These are phyloP conservation scores for Asterionellopsis glacialis DNA, from an alignment of 108 stramenopile species.

Conservation along the genomic window DNA sequence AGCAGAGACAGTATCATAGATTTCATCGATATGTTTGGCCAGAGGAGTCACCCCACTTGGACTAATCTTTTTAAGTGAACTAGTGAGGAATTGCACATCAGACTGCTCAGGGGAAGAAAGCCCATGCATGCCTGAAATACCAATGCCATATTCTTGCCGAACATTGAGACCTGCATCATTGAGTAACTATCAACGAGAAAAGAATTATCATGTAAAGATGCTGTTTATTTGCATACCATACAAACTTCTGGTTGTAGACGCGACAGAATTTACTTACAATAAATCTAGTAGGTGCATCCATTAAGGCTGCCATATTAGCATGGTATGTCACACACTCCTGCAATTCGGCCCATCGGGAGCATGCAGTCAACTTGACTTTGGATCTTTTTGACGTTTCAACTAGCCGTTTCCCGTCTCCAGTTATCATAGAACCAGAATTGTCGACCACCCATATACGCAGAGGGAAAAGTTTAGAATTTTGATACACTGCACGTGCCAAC, in stretches of 20 bases:
- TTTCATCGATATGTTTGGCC: constrained; percentile 42
- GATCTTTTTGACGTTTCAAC: constrained; percentile 2
- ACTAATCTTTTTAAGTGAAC: constrained; percentile 19
- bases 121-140: constrained; percentile 29
- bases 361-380: constrained; percentile 4
- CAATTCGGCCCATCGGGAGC: constrained; percentile 77
- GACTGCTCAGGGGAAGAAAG: constrained; percentile 12
- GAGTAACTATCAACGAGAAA: constrained; percentile 44
- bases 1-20: constrained; percentile 28
- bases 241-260: constrained; percentile 12
- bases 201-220: constrained; percentile 37
- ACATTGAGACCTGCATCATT: constrained; percentile 36
- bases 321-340: constrained; percentile 59
- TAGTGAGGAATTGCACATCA: constrained; percentile 28
- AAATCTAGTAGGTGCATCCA: constrained; percentile 66
- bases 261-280: constrained; percentile 11
- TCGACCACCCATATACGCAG: constrained; percentile 48
- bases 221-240: constrained; percentile 24
- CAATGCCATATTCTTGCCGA: constrained; percentile 35
- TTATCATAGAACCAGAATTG: constrained; percentile 64
- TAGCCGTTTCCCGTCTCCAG: constrained; percentile 50
- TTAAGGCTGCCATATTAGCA: constrained; percentile 46
- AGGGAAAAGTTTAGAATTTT: constrained; percentile 4
- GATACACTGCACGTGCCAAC: not conserved
- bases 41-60: constrained; percentile 64